Evolutionary conservation across 805 yeast genomes (phyloP), one percentile per base, ranked within the genome.

Genomic region (Candida oleophila): DNA sequence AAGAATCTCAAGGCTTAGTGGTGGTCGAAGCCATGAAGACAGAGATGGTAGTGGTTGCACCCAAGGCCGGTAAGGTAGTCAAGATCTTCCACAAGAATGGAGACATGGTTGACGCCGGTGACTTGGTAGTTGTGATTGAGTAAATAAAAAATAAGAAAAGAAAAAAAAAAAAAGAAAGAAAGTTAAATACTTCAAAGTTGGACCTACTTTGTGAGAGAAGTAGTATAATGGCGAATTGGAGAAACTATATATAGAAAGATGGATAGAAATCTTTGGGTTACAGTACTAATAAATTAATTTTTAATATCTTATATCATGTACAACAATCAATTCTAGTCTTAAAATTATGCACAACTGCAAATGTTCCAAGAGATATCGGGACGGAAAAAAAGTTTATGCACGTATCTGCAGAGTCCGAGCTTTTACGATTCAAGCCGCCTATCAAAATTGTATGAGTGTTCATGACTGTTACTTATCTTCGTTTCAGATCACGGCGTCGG

Each of bases 11-110:
- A 56, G 89, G 89, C 3, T 74, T 92, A 50, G 79, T 92, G 54
- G 89, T 94, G 35, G 88, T 92, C 45, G 99, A 92, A 68, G 98
- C 99, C 46, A 92, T 92, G 99, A 92, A 92, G 76, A 94, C 98
- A 0, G 99, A 92, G 69, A 92, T 92, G 97, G 79, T 82, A 43
- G 96, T 92, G 32, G 74, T 68, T 45, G 82, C 97, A 18, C 77
- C 96, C 1, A 73, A 61, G 46, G 71, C 73, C 19, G 96, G 96
- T 57, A 85, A 80, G 60, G 91, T 89, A 19, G 61, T 79, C 42
- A 86, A 87, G 68, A 72, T 89, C 39, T 66, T 82, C 48, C 96
- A 89, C 64, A 75, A 77, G 46, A 89, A 89, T 60, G 98, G 98
- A 59, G 97, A 92, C 60, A 88, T 94, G 87, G 96, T 92, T 36